phyloP scores from a whole-genome alignment of 495 filamentous ascomycete genomes.

The Penicillium macrosclerotiorum region DNA sequence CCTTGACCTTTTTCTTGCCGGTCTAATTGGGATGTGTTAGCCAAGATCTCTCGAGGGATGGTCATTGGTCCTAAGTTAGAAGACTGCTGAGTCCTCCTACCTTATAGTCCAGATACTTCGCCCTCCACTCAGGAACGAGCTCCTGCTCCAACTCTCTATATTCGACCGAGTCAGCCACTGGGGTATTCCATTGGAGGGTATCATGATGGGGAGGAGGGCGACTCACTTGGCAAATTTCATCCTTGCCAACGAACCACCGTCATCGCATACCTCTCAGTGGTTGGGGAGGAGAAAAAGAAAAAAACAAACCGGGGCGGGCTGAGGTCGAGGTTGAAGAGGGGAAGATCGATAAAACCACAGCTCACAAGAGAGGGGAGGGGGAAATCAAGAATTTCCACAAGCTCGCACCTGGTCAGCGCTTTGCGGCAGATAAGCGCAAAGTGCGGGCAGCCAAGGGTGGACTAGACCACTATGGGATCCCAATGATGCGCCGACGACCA shows the following conservation, averaged over 20 bases:
- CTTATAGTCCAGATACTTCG: constrained; percentile 92
- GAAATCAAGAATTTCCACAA: too few species aligned
- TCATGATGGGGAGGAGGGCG: constrained; percentile 3
- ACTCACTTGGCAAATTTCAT: constrained; percentile 67
- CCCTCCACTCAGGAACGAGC: constrained; percentile 87
- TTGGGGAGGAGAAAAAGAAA: neutral
- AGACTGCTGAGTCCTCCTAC: too few species aligned
- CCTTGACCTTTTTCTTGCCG: constrained; percentile 91
- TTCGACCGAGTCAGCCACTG: constrained; percentile 21
- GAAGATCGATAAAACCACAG: too few species aligned
- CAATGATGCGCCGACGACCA: neutral
- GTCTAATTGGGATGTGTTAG: constrained; percentile 28
- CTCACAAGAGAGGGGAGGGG: too few species aligned
- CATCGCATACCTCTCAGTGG: constrained; percentile 17
- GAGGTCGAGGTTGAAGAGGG: too few species aligned
- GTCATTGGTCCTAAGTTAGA: neutral
- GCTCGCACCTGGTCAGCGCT: constrained; percentile 1
- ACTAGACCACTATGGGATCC: neutral
- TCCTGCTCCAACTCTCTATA: constrained; percentile 77
- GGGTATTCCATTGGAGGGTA: constrained; percentile 8
- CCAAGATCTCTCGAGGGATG: neutral
- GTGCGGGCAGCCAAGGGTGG: neutral
- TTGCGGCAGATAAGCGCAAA: constrained; percentile 3
- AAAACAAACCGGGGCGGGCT: too few species aligned
- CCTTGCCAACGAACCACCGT: constrained; percentile 21